Evolutionary conservation across 345 rosid genomes (phyloP).

Genomic region (Aquilaria malaccensis): DNA sequence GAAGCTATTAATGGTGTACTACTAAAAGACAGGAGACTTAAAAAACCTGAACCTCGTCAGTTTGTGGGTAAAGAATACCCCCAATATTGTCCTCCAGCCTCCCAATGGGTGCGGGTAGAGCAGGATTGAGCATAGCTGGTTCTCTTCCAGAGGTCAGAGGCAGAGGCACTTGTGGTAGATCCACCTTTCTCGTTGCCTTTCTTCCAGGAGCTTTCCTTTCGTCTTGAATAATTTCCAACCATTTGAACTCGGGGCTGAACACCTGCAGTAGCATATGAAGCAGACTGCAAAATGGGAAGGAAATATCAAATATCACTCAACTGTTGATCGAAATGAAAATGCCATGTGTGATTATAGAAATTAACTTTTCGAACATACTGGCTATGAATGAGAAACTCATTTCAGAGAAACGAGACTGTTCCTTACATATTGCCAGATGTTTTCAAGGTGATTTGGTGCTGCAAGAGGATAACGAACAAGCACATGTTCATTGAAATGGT

Average conservation of each 20-base stretch:
- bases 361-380: no score
- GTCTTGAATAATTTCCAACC: neutral
- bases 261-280: conserved; percentile 6
- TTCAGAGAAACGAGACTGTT: neutral
- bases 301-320: neutral
- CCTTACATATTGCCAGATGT: no score
- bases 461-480: no score
- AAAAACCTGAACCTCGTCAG: conserved; percentile 19
- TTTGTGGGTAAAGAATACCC: conserved; percentile 11
- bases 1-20: no score
- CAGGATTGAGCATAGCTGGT: neutral
- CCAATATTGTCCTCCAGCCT: conserved; percentile 2
- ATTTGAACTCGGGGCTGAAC: conserved; percentile 7
- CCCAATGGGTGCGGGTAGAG: conserved; percentile 6
- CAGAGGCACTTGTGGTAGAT: neutral
- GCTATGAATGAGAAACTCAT: neutral
- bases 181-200: conserved; percentile 2
- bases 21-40: neutral
- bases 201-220: conserved; percentile 5
- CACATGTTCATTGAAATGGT: no score
- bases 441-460: no score
- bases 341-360: no score
- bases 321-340: neutral
- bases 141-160: neutral
- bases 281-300: conserved; percentile 10